A percentile compares a stretch with the other conserved stretches of the same genome.
Evolutionary conservation across 1,139 yeast genomes (phyloP).

Genomic region (Yarrowia galli): DNA sequence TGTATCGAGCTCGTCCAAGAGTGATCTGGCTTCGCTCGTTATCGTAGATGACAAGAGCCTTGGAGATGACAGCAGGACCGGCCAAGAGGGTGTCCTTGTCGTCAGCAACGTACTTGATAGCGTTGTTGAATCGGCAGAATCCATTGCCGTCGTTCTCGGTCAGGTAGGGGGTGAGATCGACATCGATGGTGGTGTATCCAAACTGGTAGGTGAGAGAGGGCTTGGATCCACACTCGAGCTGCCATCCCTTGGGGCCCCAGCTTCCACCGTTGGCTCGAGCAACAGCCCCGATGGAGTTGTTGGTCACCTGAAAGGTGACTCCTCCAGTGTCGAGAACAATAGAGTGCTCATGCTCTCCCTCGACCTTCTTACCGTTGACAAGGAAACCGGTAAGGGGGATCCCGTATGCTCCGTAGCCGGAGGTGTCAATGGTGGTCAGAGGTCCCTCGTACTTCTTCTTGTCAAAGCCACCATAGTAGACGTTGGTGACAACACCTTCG

Average conservation of each 20-base stretch:
- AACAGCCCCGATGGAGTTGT: neutral
- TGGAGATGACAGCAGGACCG: neutral
- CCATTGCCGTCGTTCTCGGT: neutral
- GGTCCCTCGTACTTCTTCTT: slow-evolving; percentile 10
- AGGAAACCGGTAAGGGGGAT: neutral
- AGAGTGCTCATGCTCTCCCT: neutral
- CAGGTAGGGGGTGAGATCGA: neutral
- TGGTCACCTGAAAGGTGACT: neutral
- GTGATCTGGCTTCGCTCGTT: slow-evolving; percentile 18
- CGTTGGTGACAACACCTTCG: neutral
- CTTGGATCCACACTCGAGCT: neutral
- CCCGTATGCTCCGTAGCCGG: neutral
- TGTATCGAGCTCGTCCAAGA: neutral
- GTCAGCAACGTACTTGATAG: neutral
- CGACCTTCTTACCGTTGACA: neutral
- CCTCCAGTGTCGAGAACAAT: slow-evolving; percentile 12
- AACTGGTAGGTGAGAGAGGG: slow-evolving; percentile 1
- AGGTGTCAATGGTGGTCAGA: neutral
- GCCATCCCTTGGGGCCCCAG: neutral
- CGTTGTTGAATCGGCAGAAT: neutral
- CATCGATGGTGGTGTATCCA: slow-evolving; percentile 3
- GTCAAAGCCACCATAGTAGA: slow-evolving; percentile 11
- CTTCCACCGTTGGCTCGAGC: neutral
- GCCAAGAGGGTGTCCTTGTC: slow-evolving; percentile 1
- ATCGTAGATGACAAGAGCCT: neutral